Conservation (phyloP, 169 alveolate genomes). For the Cyclospora cayetanensis region DNA sequence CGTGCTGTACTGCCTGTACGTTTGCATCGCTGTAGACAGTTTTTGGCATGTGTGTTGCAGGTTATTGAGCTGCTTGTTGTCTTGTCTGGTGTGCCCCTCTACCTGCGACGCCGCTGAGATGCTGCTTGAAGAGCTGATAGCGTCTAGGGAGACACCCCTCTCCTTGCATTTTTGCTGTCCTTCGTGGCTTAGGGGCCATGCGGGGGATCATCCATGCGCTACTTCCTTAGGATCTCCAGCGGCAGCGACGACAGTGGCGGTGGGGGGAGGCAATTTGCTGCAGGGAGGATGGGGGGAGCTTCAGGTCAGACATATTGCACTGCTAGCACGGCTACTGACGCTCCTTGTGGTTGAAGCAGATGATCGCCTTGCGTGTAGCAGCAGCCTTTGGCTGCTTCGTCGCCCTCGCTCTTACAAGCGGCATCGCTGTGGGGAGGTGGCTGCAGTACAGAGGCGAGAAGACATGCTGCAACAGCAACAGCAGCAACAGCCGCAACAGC, state of each 20-base stretch:
- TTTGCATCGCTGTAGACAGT: too few relatives aligned
- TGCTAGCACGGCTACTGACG: slow-evolving; percentile 42
- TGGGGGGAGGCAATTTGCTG: neutral
- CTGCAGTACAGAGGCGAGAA: neutral
- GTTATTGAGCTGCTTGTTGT: neutral
- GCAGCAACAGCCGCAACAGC: neutral
- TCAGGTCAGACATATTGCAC: slow-evolving; percentile 32
- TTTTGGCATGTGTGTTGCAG: neutral
- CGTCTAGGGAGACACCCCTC: slow-evolving; percentile 20
- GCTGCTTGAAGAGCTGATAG: slow-evolving; percentile 20
- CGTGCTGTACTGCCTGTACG: too few relatives aligned
- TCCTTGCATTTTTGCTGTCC: slow-evolving; percentile 6
- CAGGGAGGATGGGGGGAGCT: slow-evolving; percentile 18
- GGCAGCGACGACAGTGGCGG: neutral
- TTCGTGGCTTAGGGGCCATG: neutral
- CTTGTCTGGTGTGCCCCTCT: neutral
- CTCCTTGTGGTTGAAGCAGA: slow-evolving; percentile 41
- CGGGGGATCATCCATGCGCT: neutral
- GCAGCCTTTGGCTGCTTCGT: slow-evolving; percentile 29
- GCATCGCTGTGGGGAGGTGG: neutral
- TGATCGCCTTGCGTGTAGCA: slow-evolving; percentile 57
- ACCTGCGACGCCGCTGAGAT: slow-evolving; percentile 54
- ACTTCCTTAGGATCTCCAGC: neutral
- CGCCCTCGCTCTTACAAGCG: neutral
- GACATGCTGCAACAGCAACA: neutral